Conservation (phyloP, 257 asterid genomes). For the Schizonepeta tenuifolia region DNA sequence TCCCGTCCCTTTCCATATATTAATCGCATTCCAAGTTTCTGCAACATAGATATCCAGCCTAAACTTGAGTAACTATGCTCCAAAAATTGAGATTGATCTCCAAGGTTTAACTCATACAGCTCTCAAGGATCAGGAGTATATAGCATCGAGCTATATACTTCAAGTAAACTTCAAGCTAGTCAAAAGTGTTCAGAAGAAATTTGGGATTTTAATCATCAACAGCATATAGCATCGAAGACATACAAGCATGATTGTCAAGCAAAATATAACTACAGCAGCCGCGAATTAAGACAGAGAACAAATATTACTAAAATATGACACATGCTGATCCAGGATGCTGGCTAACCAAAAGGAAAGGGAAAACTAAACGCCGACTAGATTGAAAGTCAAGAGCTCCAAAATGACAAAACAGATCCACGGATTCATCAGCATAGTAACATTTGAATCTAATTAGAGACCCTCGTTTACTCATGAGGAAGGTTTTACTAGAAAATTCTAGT, state of each 20-base stretch:
- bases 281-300: not conserved
- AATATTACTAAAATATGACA: not conserved
- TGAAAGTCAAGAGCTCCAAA: not conserved
- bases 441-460: conserved; percentile 4
- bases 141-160: no score
- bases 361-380: not conserved
- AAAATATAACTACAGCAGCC: not conserved
- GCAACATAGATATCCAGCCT: conserved; percentile 48
- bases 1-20: conserved; percentile 67
- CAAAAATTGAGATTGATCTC: conserved; percentile 11
- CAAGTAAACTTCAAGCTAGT: conserved; percentile 19
- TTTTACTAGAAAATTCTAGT: not conserved
- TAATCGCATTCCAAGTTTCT: conserved; percentile 72
- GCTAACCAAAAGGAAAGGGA: not conserved
- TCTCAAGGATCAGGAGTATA: conserved; percentile 15
- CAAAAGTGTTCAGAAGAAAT: not conserved
- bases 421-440: conserved; percentile 3
- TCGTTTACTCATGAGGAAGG: not conserved
- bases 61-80: conserved; percentile 29
- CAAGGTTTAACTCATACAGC: not conserved
- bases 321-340: not conserved
- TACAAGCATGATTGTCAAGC: not conserved
- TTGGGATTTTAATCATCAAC: not conserved
- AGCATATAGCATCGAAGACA: not conserved
- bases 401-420: not conserved